A percentile compares a stretch with the other conserved stretches of the same genome.
Evolutionary conservation across 768 basidiomycete species (phyloP).

Genomic region (Porpolomopsis calyptriformis): DNA sequence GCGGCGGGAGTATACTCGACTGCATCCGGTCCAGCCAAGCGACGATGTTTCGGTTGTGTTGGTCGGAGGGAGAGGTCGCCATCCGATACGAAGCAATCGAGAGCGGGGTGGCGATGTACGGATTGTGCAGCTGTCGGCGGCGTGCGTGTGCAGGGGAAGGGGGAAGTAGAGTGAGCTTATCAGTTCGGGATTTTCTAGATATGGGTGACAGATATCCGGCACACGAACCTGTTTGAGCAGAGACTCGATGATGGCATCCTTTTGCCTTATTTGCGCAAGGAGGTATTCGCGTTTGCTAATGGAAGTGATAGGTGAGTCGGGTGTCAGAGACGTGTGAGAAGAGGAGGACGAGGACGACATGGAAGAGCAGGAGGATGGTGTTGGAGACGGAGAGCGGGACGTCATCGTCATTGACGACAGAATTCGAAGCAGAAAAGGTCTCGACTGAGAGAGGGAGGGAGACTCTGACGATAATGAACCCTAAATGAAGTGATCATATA

Average conservation of each 20-base stretch:
- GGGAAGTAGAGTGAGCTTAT: too few relatives aligned
- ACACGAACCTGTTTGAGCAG: constrained; percentile 70
- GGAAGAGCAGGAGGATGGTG: constrained; percentile 7
- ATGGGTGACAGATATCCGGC: too few relatives aligned
- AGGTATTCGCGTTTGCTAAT: constrained; percentile 79
- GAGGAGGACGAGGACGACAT: constrained; percentile 14
- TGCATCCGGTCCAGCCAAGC: constrained; percentile 69
- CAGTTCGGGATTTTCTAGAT: too few relatives aligned
- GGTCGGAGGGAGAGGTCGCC: constrained; percentile 68
- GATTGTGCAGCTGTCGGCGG: constrained; percentile 60
- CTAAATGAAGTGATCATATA: neutral
- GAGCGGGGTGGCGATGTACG: constrained; percentile 68
- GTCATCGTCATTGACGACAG: neutral
- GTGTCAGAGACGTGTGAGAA: constrained; percentile 23
- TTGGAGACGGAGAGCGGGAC: neutral
- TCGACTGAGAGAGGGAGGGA: too few relatives aligned
- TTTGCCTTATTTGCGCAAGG: constrained; percentile 76
- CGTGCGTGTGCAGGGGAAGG: too few relatives aligned
- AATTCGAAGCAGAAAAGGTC: too few relatives aligned
- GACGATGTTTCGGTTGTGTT: constrained; percentile 54
- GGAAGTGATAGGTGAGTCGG: constrained; percentile 26
- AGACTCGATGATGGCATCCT: constrained; percentile 78
- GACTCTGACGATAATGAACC: neutral
- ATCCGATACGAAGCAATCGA: constrained; percentile 70
- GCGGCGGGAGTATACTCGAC: constrained; percentile 42